Base-by-base conservation (phyloP, 106 monocot genomes). In the Agapanthus africanus region DNA sequence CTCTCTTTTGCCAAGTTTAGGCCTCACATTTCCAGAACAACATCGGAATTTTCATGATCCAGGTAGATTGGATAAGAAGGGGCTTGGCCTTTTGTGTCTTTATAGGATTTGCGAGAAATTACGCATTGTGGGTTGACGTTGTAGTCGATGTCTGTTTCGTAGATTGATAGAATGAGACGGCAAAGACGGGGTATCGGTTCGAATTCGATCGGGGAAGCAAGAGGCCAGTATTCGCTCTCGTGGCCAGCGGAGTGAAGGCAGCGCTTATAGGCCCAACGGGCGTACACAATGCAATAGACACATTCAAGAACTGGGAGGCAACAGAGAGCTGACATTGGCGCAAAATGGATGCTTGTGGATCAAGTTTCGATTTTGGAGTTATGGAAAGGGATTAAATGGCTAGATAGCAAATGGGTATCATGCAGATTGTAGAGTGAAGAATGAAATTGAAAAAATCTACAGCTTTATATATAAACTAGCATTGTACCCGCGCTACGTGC, bases 141-240 rank as follows among this genome's bases (percentile, higher is more conserved):
- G 41, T 91, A 85, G 26, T 88, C 91, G 35, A 80, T 78, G 9
- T 86, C 91, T 0, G 86, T 82, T 71, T 91, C 95, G 37, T 91
- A 88, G 41, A 82, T 77, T 4, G 84, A 78, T 2, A 91, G 81
- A 61, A 97, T 97, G 61, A 79, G 50, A 9, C 86, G 83, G 76
- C 88, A 91, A 40, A 97, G 70, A 11, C 86, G 91, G 0, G 95
- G 95, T 0, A 97, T 80, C 0, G 86, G 91, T 60, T 80, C 79
- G 37, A 97, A 91, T 42, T 97, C 91, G 7, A 36, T 71, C 14
- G 82, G 65, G 22, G 95, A 76, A 2, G 91, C 95, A n/a, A 84
- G 44, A 38, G 81, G 79, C 91, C 95, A 97, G 11, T 82, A 91
- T 63, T 88, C 88, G 39, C 88, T 88, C 54, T 97, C 95, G 18